These are phyloP conservation scores for Pedinophyceae sp. DNA, from an alignment of 139 green algal genomes.

Conservation along the genomic window DNA sequence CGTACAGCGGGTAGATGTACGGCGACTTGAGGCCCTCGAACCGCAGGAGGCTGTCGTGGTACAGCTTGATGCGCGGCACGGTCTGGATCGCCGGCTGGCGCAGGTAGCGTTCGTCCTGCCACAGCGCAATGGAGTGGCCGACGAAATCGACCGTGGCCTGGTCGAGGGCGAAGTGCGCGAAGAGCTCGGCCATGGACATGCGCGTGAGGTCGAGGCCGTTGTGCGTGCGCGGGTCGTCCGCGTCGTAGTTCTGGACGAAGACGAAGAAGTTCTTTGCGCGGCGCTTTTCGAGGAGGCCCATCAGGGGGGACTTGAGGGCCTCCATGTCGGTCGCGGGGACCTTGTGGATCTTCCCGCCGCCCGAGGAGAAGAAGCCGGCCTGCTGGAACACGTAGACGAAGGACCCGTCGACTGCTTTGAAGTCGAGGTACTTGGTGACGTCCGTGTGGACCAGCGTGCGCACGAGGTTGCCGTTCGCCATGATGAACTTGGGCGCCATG, in stretches of 20 bases:
- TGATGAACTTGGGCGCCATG: conserved; percentile 98
- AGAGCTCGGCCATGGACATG: conserved; percentile 80
- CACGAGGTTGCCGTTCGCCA: conserved; percentile 84
- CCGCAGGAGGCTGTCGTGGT: conserved; percentile 84
- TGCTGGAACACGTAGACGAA: too few species aligned
- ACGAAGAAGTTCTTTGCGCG: conserved; percentile 83
- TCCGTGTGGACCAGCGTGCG: conserved; percentile 52
- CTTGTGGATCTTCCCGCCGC: conserved; percentile 63
- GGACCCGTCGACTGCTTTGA: conserved; percentile 92
- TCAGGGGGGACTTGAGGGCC: conserved; percentile 73
- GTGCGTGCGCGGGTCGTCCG: conserved; percentile 59
- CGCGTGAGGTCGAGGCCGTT: conserved; percentile 63
- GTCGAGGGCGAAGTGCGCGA: conserved; percentile 69
- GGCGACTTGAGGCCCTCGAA: conserved; percentile 76
- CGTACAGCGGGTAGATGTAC: conserved; percentile 98
- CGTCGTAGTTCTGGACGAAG: conserved; percentile 75
- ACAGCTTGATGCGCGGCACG: conserved; percentile 86
- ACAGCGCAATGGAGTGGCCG: conserved; percentile 86
- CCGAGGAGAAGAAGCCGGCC: too few species aligned
- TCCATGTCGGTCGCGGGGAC: conserved; percentile 81
- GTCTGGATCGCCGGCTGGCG: conserved; percentile 54
- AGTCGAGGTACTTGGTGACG: conserved; percentile 96
- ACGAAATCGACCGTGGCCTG: conserved; percentile 84
- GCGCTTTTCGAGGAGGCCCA: conserved; percentile 83
- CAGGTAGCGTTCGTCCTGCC: conserved; percentile 44